These are phyloP conservation scores for Alternaria ventricosa DNA, from an alignment of 2,329 filamentous ascomycete species.

Conservation along the genomic window DNA sequence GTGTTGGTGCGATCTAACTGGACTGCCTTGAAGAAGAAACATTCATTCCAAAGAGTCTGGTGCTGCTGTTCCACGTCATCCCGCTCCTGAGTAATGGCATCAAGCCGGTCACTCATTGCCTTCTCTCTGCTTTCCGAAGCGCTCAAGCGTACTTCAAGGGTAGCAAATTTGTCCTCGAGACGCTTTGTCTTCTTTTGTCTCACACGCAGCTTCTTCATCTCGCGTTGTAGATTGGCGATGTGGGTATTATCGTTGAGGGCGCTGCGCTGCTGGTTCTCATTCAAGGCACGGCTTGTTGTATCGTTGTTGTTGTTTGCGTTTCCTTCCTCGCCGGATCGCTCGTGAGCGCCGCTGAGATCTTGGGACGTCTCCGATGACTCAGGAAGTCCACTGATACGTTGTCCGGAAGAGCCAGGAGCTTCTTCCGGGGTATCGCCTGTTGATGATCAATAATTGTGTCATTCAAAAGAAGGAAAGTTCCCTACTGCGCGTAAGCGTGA, in stretches of 20 bases:
- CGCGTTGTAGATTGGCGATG: not conserved
- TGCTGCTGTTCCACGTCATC: not conserved
- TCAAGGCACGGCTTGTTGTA: not conserved
- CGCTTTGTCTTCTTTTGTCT: not conserved
- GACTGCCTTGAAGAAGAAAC: not conserved
- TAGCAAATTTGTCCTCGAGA: not conserved
- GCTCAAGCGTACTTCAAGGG: not conserved
- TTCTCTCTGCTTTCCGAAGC: not conserved
- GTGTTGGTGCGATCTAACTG: not conserved
- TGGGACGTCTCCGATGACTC: not conserved
- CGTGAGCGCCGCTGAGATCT: not conserved
- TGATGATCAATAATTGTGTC: not conserved
- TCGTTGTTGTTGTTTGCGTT: not conserved
- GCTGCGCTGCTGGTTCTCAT: not conserved
- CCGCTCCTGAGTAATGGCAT: not conserved
- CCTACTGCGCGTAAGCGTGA: too few relatives aligned
- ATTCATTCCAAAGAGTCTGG: not conserved
- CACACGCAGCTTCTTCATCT: not conserved
- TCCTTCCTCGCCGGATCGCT: not conserved
- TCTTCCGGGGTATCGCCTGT: not conserved
- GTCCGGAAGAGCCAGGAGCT: not conserved
- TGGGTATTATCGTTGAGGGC: not conserved
- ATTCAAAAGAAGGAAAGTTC: not conserved
- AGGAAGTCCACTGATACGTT: not conserved
- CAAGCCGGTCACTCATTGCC: not conserved